Evolutionary conservation across 495 filamentous ascomycete species (phyloP).

Genomic region (Lichina pygmaea): DNA sequence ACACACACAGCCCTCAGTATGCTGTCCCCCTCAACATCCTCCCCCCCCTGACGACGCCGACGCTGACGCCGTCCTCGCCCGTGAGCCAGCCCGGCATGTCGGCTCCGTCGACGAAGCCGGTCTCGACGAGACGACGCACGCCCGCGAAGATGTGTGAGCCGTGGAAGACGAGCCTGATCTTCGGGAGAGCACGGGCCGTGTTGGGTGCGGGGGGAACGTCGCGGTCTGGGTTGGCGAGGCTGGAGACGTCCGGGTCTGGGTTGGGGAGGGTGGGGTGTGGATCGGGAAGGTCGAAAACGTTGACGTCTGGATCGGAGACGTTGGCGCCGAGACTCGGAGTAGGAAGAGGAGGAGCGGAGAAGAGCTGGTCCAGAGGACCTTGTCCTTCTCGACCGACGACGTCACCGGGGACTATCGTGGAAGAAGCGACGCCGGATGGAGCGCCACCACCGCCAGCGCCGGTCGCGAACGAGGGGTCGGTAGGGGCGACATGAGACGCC

Average conservation of each 20-base stretch:
- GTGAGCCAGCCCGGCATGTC: conserved; percentile 81
- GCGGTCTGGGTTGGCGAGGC: not conserved
- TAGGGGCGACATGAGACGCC: too few species aligned
- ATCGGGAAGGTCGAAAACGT: not conserved
- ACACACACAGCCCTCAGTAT: too few species aligned
- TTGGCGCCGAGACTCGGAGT: not conserved
- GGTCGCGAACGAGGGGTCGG: too few species aligned
- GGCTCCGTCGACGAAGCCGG: conserved; percentile 42
- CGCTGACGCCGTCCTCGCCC: conserved; percentile 55
- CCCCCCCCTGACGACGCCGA: conserved; percentile 36
- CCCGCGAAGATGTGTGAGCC: conserved; percentile 65
- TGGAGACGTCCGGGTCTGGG: not conserved
- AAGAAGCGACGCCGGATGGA: too few species aligned
- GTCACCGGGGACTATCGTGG: too few species aligned
- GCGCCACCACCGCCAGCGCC: too few species aligned
- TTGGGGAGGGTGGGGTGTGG: not conserved
- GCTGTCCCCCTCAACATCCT: conserved; percentile 17
- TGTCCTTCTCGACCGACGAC: too few species aligned
- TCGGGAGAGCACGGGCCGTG: conserved; percentile 9
- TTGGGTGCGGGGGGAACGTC: too few species aligned
- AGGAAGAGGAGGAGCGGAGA: not conserved
- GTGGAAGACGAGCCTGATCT: conserved; percentile 36
- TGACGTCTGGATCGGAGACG: not conserved
- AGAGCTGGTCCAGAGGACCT: too few species aligned
- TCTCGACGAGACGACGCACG: conserved; percentile 44